Evolutionary conservation across 805 yeast genomes (phyloP).

Genomic region (Ascoidea asiatica): DNA sequence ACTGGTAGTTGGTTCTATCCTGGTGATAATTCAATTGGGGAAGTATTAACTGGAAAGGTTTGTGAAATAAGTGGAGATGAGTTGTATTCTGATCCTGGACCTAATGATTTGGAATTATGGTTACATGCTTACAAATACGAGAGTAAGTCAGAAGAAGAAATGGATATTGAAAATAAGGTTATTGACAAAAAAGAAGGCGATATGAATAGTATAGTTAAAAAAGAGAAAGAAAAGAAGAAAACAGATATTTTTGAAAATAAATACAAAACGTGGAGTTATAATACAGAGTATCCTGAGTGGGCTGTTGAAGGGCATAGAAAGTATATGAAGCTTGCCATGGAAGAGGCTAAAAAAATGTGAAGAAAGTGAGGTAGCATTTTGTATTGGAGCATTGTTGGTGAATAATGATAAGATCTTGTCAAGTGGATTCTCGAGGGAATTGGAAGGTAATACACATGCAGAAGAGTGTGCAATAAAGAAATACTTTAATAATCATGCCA

Average conservation of each 20-base stretch:
- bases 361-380: slow-evolving; percentile 73
- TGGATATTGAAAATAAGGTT: too few relatives aligned
- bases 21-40: background rate
- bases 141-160: too few relatives aligned
- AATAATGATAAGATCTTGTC: slow-evolving; percentile 49
- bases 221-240: too few relatives aligned
- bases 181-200: too few relatives aligned
- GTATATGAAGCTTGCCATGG: slow-evolving; percentile 66
- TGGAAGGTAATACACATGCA: slow-evolving; percentile 94
- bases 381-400: slow-evolving; percentile 87
- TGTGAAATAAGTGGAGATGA: slow-evolving; percentile 16
- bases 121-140: slow-evolving; percentile 21
- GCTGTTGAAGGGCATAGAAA: slow-evolving; percentile 44
- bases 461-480: slow-evolving; percentile 90
- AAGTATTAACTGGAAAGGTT: background rate
- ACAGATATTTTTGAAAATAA: too few relatives aligned
- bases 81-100: slow-evolving; percentile 15
- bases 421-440: slow-evolving; percentile 81
- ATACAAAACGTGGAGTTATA: slow-evolving; percentile 56
- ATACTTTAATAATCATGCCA: slow-evolving; percentile 29
- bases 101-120: slow-evolving; percentile 16
- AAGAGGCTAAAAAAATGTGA: slow-evolving; percentile 71
- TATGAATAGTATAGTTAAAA: too few relatives aligned
- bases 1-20: slow-evolving; percentile 2
- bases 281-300: slow-evolving; percentile 75